Percentiles rank a stretch among this genome's conserved stretches.
Evolutionary conservation across 352 stramenopile genomes (phyloP).

Genomic region (Phytophthora macrochlamydospora): DNA sequence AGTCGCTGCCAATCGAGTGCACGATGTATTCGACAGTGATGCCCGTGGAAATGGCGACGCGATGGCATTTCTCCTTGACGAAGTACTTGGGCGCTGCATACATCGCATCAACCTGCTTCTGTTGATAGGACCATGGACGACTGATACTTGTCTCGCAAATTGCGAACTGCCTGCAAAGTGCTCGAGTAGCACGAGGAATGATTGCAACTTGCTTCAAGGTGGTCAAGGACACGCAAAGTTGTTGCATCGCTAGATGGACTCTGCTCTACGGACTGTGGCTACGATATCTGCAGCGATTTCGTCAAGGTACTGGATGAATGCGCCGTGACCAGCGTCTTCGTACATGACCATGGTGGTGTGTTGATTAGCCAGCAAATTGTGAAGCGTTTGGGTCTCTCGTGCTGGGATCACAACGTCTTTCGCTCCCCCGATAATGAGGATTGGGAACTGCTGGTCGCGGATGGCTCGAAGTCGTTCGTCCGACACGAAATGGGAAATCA

Average conservation of each 20-base stretch:
- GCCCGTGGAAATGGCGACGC: slow-evolving; percentile 38
- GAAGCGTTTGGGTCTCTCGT: slow-evolving; percentile 30
- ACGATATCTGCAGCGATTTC: slow-evolving; percentile 42
- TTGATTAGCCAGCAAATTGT: slow-evolving; percentile 34
- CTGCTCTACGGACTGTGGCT: slow-evolving; percentile 21
- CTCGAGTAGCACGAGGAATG: slow-evolving; percentile 4
- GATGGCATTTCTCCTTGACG: slow-evolving; percentile 17
- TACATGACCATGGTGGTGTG: slow-evolving; percentile 42
- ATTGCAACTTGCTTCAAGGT: neutral
- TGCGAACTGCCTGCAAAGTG: slow-evolving; percentile 20
- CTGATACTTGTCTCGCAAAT: slow-evolving; percentile 12
- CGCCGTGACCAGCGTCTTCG: slow-evolving; percentile 43
- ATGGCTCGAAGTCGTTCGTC: slow-evolving; percentile 44
- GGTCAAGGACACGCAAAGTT: neutral
- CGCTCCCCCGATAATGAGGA: slow-evolving; percentile 36
- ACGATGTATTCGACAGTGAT: slow-evolving; percentile 60
- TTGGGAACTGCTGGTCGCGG: slow-evolving; percentile 38
- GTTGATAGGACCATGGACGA: slow-evolving; percentile 34
- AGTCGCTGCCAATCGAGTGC: slow-evolving; percentile 31
- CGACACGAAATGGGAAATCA: slow-evolving; percentile 45
- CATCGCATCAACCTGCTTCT: slow-evolving; percentile 58
- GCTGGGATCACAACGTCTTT: slow-evolving; percentile 41
- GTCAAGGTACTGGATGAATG: slow-evolving; percentile 52
- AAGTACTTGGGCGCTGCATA: slow-evolving; percentile 53
- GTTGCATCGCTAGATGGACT: neutral